Percentiles rank a stretch among this genome's conserved stretches.
phyloP scores from a whole-genome alignment of 2,329 filamentous ascomycete genomes.

The Ascochyta koolunga region DNA sequence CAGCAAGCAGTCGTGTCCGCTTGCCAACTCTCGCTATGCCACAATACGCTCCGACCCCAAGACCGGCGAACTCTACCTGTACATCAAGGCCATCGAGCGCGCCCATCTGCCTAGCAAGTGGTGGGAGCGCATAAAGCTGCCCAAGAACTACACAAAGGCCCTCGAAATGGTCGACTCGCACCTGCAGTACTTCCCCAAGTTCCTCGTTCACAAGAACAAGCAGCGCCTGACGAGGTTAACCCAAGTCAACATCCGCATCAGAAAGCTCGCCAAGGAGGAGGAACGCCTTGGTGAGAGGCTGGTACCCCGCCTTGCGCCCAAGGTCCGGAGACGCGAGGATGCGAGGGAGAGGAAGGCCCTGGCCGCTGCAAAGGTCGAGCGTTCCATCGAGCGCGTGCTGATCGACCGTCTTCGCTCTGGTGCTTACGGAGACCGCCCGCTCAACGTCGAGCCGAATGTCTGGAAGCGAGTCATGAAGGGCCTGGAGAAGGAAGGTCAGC shows the following conservation, averaged over 20 bases:
- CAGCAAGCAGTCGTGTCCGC: slow-evolving; percentile 73
- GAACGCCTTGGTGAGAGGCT: slow-evolving; percentile 86
- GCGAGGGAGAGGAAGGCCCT: slow-evolving; percentile 57
- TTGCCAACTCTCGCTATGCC: slow-evolving; percentile 91
- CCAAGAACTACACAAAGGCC: slow-evolving; percentile 88
- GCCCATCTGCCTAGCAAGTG: slow-evolving; percentile 82
- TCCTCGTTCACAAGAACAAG: slow-evolving; percentile 92
- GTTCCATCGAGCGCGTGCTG: slow-evolving; percentile 92
- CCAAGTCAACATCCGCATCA: slow-evolving; percentile 81
- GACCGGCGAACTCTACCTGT: slow-evolving; percentile 86
- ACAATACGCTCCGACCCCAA: slow-evolving; percentile 83
- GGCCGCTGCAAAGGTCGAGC: slow-evolving; percentile 84
- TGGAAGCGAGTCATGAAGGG: slow-evolving; percentile 97
- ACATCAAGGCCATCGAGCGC: slow-evolving; percentile 82
- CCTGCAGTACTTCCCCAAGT: slow-evolving; percentile 89
- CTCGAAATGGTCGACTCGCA: slow-evolving; percentile 72
- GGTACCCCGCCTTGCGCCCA: slow-evolving; percentile 88
- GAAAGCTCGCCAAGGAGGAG: slow-evolving; percentile 84
- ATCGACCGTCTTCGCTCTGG: slow-evolving; percentile 89
- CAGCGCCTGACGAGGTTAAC: slow-evolving; percentile 90
- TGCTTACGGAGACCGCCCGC: slow-evolving; percentile 89
- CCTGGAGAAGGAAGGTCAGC: slow-evolving; percentile 86
- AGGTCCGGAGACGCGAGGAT: slow-evolving; percentile 67
- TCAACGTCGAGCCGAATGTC: slow-evolving; percentile 93
- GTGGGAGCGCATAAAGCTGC: slow-evolving; percentile 93